Base-by-base conservation (phyloP, 805 yeast genomes). In the Candida boleticola region DNA sequence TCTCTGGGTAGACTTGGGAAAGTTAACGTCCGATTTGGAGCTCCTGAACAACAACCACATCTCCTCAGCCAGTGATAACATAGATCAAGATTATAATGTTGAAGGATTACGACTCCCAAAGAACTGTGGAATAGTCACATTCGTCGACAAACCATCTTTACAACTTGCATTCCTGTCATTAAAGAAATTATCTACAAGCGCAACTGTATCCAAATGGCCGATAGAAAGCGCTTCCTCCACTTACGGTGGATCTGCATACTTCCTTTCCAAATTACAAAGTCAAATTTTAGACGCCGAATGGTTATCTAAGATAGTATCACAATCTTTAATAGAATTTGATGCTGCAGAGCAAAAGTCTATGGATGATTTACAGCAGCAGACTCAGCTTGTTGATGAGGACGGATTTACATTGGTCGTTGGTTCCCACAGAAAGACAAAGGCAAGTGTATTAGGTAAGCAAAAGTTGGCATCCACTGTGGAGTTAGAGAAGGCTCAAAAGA, bases 381-480 rank as follows among this genome's bases (percentile, higher is more conserved):
- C 76, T 21, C 73, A 77, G 35, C 54, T 78, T 25, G 93, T 89
- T 3, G 98, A 90, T 60, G 97, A 85, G 49, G 97, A 90, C 60
- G 98, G 97, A 2, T 90, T 90, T 66, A 89, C 96, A 0, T 67
- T 86, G 55, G 98, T 90, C 34, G 95, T 89, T 17, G 89, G 93
- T 9, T 75, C 87, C 38, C 90, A 87, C 57, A 78, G 96, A 48
- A 89, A 87, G 71, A 82, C 93, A 2, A 78, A 83, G 61, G 79
- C 81, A 48, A 86, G 86, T 47, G 72, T 89, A 30, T 50, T 81
- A 60, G 86, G 86, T 33, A 73, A 77, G 54, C 76, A 68, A 44
- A 64, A 68, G 48, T 51, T 58, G 23, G 68, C 74, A 3, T 61
- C 65, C 20, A 64, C 67, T 26, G 63, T 60, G 13, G 68, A 57